phyloP scores from a whole-genome alignment of 768 basidiomycete species.

The Boletus sensibilis region DNA sequence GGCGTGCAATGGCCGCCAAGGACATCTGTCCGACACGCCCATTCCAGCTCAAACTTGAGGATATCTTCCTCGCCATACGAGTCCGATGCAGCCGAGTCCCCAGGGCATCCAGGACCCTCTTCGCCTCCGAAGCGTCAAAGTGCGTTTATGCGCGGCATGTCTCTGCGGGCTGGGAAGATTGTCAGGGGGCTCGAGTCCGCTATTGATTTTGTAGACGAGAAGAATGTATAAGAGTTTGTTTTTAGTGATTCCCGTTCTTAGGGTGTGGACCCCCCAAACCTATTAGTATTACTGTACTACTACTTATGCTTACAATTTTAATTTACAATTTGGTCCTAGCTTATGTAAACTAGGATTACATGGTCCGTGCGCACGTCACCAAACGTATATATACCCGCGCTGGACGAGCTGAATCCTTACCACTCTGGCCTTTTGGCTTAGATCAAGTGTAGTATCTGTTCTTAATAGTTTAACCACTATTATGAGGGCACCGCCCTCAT shows the following conservation, averaged over 20 bases:
- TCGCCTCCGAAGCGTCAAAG: constrained; percentile 27
- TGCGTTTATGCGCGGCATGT: constrained; percentile 34
- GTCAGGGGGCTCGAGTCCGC: constrained; percentile 41
- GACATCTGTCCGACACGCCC: constrained; percentile 18
- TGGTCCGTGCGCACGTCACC: constrained; percentile 6
- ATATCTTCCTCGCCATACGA: constrained; percentile 9
- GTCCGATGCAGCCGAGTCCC: constrained; percentile 10
- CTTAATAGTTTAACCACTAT: constrained; percentile 61
- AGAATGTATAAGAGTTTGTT: background rate
- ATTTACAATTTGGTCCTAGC: no score
- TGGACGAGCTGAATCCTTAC: constrained; percentile 16
- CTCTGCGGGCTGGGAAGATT: constrained; percentile 36
- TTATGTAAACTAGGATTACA: no score
- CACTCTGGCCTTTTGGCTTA: constrained; percentile 61
- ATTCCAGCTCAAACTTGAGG: constrained; percentile 30
- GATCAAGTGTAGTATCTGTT: constrained; percentile 81
- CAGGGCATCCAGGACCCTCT: constrained; percentile 3
- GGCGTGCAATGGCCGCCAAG: background rate
- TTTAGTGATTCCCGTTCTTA: no score
- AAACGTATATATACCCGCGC: constrained; percentile 3
- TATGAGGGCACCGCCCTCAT: constrained; percentile 54
- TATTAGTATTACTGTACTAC: background rate
- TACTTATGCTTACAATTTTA: no score
- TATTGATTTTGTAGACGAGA: constrained; percentile 41
- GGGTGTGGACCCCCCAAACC: no score